Conservation (phyloP, 73 alveolate genomes). For the Tetrahymena malaccensis region DNA sequence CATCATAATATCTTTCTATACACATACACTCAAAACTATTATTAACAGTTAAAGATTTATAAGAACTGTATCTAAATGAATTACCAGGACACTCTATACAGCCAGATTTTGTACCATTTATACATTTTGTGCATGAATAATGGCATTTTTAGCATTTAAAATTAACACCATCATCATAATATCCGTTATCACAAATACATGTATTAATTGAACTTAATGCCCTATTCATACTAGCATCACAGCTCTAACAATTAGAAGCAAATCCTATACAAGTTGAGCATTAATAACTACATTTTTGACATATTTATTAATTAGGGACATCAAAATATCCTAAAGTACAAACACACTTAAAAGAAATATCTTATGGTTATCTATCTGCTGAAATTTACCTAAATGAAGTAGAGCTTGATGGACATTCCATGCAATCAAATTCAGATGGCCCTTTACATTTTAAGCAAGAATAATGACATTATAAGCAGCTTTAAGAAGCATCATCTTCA, state of each 20-base stretch:
- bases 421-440: background rate
- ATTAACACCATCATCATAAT: background rate
- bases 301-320: background rate
- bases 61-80: background rate
- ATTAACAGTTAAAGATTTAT: background rate
- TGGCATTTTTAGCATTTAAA: background rate
- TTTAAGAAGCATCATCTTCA: background rate
- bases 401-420: background rate
- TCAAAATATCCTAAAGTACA: background rate
- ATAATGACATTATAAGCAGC: background rate
- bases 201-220: background rate
- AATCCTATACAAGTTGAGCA: background rate
- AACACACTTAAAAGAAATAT: background rate
- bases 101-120: background rate
- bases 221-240: background rate
- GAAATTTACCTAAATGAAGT: background rate
- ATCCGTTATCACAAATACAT: background rate
- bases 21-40: background rate
- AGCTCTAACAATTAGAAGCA: background rate
- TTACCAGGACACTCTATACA: background rate
- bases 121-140: background rate
- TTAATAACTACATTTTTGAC: background rate
- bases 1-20: background rate
- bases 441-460: background rate
- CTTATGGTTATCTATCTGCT: background rate